phyloP scores from a whole-genome alignment of 306 rosid genomes.

The Glycyrrhiza uralensis region DNA sequence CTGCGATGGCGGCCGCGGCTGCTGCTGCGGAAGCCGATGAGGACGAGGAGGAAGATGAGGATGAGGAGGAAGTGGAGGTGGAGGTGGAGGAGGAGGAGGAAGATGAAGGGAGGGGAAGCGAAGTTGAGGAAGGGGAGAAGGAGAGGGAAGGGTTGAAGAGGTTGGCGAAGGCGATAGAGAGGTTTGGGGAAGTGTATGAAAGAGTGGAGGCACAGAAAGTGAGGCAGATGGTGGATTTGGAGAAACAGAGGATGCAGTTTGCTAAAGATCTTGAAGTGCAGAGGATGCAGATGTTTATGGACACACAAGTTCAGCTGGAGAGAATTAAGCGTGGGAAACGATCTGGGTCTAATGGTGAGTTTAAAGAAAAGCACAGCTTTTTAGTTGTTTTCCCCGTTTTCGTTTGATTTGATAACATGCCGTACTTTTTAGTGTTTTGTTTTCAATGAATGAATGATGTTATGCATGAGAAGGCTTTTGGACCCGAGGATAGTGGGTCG shows the following conservation, averaged over 20 bases:
- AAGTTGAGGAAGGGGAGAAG: conserved; percentile 50
- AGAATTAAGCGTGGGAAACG: conserved; percentile 86
- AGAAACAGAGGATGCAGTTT: conserved; percentile 92
- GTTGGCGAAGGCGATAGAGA: conserved; percentile 82
- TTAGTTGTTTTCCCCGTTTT: neutral
- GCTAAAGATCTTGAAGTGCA: conserved; percentile 84
- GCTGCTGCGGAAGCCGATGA: conserved; percentile 70
- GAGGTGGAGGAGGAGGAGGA: conserved; percentile 41
- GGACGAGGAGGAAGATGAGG: conserved; percentile 66
- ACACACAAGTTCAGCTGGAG: conserved; percentile 88
- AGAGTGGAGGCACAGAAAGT: conserved; percentile 82
- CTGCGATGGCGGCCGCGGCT: conserved; percentile 88
- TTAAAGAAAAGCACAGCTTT: neutral
- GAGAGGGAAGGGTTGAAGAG: conserved; percentile 68
- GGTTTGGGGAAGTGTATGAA: conserved; percentile 76
- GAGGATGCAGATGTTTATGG: conserved; percentile 89
- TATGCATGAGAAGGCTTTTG: conserved; percentile 19
- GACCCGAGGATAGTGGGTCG: conserved; percentile 13
- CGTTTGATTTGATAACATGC: conserved; percentile 22
- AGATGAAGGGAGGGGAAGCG: conserved; percentile 55
- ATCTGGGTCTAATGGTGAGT: conserved; percentile 72
- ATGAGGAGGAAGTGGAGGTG: conserved; percentile 49
- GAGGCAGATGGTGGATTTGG: conserved; percentile 93
- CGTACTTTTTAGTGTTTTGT: neutral
- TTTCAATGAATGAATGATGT: conserved; percentile 10